A percentile compares a stretch with the other conserved stretches of the same genome.
Conservation (phyloP, 2,329 filamentous ascomycete species). For the Alternaria alternata region DNA sequence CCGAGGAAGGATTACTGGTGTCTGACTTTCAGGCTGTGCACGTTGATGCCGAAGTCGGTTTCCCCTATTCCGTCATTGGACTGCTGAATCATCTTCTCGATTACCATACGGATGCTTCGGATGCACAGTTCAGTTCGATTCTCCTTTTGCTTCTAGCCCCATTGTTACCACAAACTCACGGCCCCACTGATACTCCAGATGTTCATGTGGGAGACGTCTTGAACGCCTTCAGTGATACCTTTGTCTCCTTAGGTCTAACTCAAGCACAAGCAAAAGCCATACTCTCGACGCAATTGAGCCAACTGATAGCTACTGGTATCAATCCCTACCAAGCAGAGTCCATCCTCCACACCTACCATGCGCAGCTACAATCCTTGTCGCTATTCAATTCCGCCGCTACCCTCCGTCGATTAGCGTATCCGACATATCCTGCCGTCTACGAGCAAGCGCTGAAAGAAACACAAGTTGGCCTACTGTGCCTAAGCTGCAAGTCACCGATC, state of each 20-base stretch:
- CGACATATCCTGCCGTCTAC: slow-evolving; percentile 64
- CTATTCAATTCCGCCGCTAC: slow-evolving; percentile 63
- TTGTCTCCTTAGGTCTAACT: slow-evolving; percentile 48
- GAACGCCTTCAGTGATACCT: slow-evolving; percentile 51
- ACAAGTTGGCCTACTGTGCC: slow-evolving; percentile 63
- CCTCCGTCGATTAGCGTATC: slow-evolving; percentile 64
- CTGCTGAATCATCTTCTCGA: slow-evolving; percentile 54
- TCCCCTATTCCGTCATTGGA: slow-evolving; percentile 52
- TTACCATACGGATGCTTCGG: slow-evolving; percentile 53
- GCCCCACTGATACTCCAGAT: slow-evolving; percentile 36
- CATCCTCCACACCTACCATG: slow-evolving; percentile 66
- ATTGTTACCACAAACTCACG: slow-evolving; percentile 54
- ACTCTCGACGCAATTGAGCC: slow-evolving; percentile 50
- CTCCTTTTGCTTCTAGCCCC: slow-evolving; percentile 58
- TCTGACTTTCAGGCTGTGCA: slow-evolving; percentile 49
- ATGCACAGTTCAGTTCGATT: slow-evolving; percentile 58
- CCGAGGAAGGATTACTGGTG: slow-evolving; percentile 42
- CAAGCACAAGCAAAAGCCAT: slow-evolving; percentile 52
- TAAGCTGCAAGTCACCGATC: slow-evolving; percentile 64
- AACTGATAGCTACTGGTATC: slow-evolving; percentile 54
- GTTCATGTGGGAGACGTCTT: slow-evolving; percentile 46
- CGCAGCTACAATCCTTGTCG: slow-evolving; percentile 58
- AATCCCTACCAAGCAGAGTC: slow-evolving; percentile 62
- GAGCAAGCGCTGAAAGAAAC: slow-evolving; percentile 65
- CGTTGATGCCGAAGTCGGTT: slow-evolving; percentile 43